Conservation (phyloP, 495 filamentous ascomycete genomes). For the Evansstolkia leycettana region DNA sequence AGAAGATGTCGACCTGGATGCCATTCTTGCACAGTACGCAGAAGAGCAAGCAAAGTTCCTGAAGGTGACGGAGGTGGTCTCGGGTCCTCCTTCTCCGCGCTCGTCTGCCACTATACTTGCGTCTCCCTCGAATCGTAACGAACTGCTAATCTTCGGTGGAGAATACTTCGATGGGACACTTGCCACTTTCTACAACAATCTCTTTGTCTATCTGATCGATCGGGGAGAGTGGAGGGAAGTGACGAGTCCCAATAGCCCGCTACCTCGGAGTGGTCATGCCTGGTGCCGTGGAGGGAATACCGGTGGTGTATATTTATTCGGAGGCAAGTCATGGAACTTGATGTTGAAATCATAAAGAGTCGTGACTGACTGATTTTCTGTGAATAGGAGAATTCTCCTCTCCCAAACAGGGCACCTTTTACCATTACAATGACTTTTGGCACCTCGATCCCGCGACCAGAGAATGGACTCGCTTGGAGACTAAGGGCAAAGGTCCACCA, state of each 20-base stretch:
- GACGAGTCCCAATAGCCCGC: conserved; percentile 79
- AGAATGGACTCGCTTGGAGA: conserved; percentile 85
- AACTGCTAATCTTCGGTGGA: conserved; percentile 86
- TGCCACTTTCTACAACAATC: conserved; percentile 53
- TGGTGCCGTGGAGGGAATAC: conserved; percentile 82
- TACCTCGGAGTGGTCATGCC: conserved; percentile 84
- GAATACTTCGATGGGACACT: conserved; percentile 55
- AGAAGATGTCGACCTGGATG: conserved; percentile 89
- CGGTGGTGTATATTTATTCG: conserved; percentile 82
- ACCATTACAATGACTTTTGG: conserved; percentile 99
- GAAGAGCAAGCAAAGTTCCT: conserved; percentile 79
- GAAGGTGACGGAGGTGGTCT: conserved; percentile 75
- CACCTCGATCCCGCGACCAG: conserved; percentile 64
- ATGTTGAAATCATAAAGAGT: conserved; percentile 16
- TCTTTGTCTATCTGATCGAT: conserved; percentile 85
- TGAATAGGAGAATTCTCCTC: conserved; percentile 45
- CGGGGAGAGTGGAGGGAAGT: conserved; percentile 78
- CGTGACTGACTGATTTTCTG: conserved; percentile 17
- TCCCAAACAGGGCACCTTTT: conserved; percentile 96
- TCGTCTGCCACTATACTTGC: conserved; percentile 69
- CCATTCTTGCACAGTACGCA: conserved; percentile 85
- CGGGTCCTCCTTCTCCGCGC: conserved; percentile 65
- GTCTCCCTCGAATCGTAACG: conserved; percentile 73
- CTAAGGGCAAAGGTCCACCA: conserved; percentile 76
- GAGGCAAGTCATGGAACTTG: conserved; percentile 36